Percentiles rank a stretch among this genome's conserved stretches.
Conservation (phyloP, 2,329 filamentous ascomycete species). For the Xylariaceae sp. region DNA sequence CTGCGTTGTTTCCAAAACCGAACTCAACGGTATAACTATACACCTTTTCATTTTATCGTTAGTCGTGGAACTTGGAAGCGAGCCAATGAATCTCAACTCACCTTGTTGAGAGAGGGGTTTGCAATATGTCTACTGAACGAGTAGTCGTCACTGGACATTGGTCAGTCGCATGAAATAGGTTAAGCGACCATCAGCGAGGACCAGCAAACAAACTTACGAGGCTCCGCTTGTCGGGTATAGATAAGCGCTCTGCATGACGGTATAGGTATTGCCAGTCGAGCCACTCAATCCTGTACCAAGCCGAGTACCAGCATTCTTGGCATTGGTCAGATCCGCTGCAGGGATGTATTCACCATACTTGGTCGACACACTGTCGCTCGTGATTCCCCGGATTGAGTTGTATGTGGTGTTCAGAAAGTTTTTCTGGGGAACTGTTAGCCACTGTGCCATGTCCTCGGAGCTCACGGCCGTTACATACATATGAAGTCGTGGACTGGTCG, state of each 20-base stretch:
- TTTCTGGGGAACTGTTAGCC: no score
- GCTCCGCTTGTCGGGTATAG: slow-evolving; percentile 45
- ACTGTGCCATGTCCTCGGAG: no score
- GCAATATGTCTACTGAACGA: slow-evolving; percentile 42
- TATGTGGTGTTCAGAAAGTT: slow-evolving; percentile 52
- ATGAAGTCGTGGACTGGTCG: slow-evolving; percentile 44
- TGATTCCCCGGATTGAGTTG: slow-evolving; percentile 47
- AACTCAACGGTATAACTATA: slow-evolving; percentile 46
- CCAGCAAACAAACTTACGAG: no score
- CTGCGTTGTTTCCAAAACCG: slow-evolving; percentile 34
- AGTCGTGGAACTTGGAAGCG: no score
- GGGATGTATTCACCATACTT: slow-evolving; percentile 46
- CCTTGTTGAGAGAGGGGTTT: slow-evolving; percentile 32
- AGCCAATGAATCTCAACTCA: slow-evolving; percentile 19
- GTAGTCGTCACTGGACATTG: slow-evolving; percentile 39
- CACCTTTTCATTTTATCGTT: no score
- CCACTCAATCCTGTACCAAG: slow-evolving; percentile 39
- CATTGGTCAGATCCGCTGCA: slow-evolving; percentile 32
- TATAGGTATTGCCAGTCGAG: slow-evolving; percentile 36
- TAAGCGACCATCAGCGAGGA: no score
- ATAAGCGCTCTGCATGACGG: slow-evolving; percentile 35
- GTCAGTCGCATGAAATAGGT: no score
- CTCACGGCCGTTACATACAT: no score
- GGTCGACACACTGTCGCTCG: slow-evolving; percentile 33
- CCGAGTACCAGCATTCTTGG: slow-evolving; percentile 30